phyloP scores from a whole-genome alignment of 169 alveolate genomes.

The Plasmodium berghei region DNA sequence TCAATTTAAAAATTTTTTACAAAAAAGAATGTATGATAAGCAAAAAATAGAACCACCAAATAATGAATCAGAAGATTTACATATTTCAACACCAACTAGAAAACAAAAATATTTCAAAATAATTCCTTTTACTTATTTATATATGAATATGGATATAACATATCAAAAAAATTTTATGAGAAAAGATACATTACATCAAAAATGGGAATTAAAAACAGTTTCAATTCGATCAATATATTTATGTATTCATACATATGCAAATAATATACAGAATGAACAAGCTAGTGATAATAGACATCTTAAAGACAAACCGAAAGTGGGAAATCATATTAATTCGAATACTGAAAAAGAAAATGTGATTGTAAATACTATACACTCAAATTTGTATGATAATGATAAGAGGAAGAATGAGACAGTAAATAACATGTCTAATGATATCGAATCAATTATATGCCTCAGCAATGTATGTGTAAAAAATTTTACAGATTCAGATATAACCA shows the following conservation, averaged over 20 bases:
- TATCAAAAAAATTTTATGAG: constrained; percentile 34
- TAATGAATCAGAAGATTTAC: not conserved
- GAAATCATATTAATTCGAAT: not conserved
- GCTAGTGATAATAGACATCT: not conserved
- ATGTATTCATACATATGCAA: constrained; percentile 62
- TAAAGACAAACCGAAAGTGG: not conserved
- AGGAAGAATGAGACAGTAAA: not conserved
- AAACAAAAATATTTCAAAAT: constrained; percentile 41
- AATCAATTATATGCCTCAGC: constrained; percentile 34
- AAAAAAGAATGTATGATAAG: constrained; percentile 28
- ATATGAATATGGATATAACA: constrained; percentile 43
- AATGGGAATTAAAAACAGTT: constrained; percentile 55
- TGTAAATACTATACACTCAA: not conserved
- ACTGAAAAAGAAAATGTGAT: not conserved
- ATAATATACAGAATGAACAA: not conserved
- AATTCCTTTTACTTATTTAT: constrained; percentile 61
- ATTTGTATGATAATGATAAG: not conserved
- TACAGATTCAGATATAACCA: constrained; percentile 37
- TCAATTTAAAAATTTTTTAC: constrained; percentile 35
- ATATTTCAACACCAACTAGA: not conserved
- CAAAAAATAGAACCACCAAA: not conserved
- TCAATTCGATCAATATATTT: constrained; percentile 60
- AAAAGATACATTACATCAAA: constrained; percentile 61
- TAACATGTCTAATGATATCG: constrained; percentile 35
- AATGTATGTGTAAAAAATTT: constrained; percentile 46